Base-by-base conservation (phyloP, 2,329 filamentous ascomycete genomes). In the Cercospora zeae-maydis region DNA sequence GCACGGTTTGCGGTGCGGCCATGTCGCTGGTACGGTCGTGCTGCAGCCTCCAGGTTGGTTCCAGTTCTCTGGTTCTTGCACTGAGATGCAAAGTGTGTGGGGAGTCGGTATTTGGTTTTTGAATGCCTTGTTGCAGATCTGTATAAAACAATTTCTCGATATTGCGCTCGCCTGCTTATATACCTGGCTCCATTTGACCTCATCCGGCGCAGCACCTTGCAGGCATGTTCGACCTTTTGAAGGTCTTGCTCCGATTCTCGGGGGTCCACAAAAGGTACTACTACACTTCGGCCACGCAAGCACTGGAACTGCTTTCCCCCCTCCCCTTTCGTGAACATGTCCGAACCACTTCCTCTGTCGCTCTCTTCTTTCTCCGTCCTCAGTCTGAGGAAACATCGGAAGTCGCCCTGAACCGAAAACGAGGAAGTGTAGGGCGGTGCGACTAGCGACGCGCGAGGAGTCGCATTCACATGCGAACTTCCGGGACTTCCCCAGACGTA, bases 1-100 rank as follows among this genome's bases (percentile, higher is more conserved):
- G 70, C 10, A 58, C 69, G 52, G 58, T 61, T 13, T 49, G 59
- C 21, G 37, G 33, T 31, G 55, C 55, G 52, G 58, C 56, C 55
- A 58, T 54, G 4, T 30, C 24, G 24, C 6, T 33, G 39, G 27
- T 51, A 37, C 16, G 49, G 21, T 56, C 27, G 24, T 42, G 19
- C 36, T 54, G 47, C 47, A 45, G 39, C 19, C 19, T 45, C 16
- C 39, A 5, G 39, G 39, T 7, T 45, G 39, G 19, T 45, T 16
- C 16, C 10, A 6, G 45, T 55, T 36, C 31, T 27, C 24, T 27
- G 24, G 24, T 27, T 27, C n/a, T n/a, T n/a, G n/a, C 24, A 27
- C 24, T 27, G n/a, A n/a, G n/a, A n/a, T n/a, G n/a, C n/a, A n/a
- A n/a, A n/a, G n/a, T n/a, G n/a, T n/a, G 16, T 24, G 37, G 14